Base-by-base conservation (phyloP, 108 stramenopile species). In the Hondaea fermentalgiana region DNA sequence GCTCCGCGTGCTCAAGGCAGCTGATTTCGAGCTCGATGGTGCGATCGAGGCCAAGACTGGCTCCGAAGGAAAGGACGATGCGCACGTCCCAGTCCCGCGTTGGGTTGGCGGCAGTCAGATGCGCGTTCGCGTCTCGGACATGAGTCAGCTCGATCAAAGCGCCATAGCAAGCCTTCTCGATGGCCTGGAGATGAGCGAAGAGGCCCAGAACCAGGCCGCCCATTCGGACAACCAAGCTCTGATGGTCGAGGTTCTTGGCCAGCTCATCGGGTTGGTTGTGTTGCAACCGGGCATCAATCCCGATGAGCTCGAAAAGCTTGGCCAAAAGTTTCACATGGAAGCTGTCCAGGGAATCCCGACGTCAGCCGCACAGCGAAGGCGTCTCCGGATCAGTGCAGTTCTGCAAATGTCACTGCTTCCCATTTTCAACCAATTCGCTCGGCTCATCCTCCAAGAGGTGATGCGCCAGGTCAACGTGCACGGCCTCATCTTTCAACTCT, bases 381-480 rank as follows among this genome's bases (percentile, higher is more conserved):
- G 1, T 55, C 76, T 83, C 17, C 45, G 51, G 10, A n/a, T 53
- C 6, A 28, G 76, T 3, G 49, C 25, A 23, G 49, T 83, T 10
- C 12, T 53, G 51, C 76, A 83, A 16, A 53, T 83, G 43, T 47
- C 51, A 8, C 76, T 83, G 8, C 45, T 83, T 6, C 76, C 76
- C n/a, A 83, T 83, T 83, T 83, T 83, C 51, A 53, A 53, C 3
- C 76, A 83, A 2, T 83, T 83, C 23, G 45, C 76, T 43, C 76
- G 76, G 6, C 6, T 89, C 60, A 71, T 91, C 55, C 44, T 93
- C 42, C 91, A 91, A 72, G 93, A 92, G 90, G 91, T 92, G 4
- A 93, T 93, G 93, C 91, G 93, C 28, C 72, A 91, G 49, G 91
- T 71, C 69, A 91, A 91, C 42, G 90, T 92, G 89, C 87, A 91